Evolutionary conservation across 768 basidiomycete genomes (phyloP).

Genomic region (Rhodocollybia butyracea): DNA sequence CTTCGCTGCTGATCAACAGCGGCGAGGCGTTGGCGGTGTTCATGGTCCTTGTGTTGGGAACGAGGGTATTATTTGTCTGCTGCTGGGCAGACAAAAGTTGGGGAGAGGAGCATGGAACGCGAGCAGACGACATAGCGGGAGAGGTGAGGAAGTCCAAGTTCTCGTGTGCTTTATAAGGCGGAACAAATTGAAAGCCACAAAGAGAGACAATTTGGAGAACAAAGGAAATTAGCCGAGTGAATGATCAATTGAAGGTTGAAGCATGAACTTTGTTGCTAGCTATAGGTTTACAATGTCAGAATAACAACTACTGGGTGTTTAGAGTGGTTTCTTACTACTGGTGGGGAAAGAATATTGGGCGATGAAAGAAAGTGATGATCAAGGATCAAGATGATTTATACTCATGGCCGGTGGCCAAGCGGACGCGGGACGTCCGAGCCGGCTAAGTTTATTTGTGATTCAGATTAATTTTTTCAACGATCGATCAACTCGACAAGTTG

Average conservation of each 20-base stretch:
- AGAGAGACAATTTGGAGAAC: not conserved
- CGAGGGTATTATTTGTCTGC: conserved; percentile 9
- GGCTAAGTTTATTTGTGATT: not conserved
- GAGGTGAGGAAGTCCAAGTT: too few relatives aligned
- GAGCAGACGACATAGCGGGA: not conserved
- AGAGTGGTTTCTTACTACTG: too few relatives aligned
- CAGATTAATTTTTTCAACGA: not conserved
- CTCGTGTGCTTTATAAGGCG: too few relatives aligned
- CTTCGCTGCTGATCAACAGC: not conserved
- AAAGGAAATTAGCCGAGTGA: conserved; percentile 1
- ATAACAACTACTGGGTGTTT: too few relatives aligned
- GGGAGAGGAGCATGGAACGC: not conserved
- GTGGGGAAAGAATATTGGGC: too few relatives aligned
- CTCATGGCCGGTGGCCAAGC: too few relatives aligned
- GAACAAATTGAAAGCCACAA: not conserved
- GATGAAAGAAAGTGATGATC: too few relatives aligned
- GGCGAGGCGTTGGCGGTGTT: not conserved
- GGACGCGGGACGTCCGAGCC: too few relatives aligned
- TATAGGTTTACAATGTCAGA: too few relatives aligned
- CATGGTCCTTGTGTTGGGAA: not conserved
- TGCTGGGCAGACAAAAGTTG: conserved; percentile 7
- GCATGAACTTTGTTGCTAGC: too few relatives aligned
- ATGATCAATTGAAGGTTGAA: not conserved
- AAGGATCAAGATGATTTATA: too few relatives aligned
- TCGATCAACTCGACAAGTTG: not conserved